phyloP scores from a whole-genome alignment of 2,329 filamentous ascomycete genomes.

The Aspergillus jensenii region DNA sequence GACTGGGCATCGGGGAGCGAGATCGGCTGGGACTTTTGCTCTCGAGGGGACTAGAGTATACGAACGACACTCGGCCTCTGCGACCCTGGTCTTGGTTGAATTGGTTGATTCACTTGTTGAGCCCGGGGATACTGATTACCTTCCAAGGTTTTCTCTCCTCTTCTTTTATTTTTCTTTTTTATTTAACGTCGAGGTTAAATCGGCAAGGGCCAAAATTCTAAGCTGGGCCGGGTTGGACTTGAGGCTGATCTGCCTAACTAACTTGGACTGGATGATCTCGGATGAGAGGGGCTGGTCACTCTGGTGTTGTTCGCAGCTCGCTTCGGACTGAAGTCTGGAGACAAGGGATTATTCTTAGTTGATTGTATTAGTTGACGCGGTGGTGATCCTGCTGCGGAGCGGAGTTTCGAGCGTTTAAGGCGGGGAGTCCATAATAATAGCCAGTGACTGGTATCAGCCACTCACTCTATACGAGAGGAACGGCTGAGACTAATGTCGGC shows the following conservation, averaged over 20 bases:
- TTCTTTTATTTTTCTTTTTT: neutral
- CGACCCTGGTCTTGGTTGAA: neutral
- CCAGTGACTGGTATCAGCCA: neutral
- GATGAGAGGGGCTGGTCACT: neutral
- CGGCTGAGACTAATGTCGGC: neutral
- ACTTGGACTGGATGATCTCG: neutral
- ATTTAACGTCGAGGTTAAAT: neutral
- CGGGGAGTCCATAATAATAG: neutral
- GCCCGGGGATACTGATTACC: neutral
- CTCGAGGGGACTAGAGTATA: neutral
- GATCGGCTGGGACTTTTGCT: neutral
- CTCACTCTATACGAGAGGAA: neutral
- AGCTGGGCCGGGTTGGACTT: too few species aligned
- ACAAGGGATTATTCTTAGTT: neutral
- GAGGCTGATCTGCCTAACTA: neutral
- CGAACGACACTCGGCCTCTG: neutral
- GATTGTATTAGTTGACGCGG: neutral
- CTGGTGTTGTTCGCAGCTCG: neutral
- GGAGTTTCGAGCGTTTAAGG: neutral
- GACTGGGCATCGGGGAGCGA: neutral
- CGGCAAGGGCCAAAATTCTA: neutral
- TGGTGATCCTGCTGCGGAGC: neutral
- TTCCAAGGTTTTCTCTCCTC: neutral
- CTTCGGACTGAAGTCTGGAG: neutral
- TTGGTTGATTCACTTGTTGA: neutral